Percentiles rank a stretch among this genome's conserved stretches.
Evolutionary conservation across 345 rosid genomes (phyloP).

Genomic region (Arabidopsis arenosa): DNA sequence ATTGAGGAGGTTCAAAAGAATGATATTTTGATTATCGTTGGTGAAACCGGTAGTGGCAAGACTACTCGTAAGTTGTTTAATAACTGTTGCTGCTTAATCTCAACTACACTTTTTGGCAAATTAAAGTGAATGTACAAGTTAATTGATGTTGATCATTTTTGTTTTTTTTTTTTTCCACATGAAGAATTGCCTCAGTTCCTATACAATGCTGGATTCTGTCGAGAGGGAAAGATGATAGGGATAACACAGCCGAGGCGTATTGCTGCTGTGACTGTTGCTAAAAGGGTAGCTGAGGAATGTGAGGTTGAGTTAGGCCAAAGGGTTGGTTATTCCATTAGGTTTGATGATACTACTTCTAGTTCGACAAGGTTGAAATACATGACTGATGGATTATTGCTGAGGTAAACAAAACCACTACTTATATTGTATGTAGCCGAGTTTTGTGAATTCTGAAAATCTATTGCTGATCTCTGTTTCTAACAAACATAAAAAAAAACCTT

Average conservation of each 20-base stretch:
- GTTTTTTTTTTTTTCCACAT: constrained; percentile 31
- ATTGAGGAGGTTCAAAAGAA: constrained; percentile 72
- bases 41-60: constrained; percentile 98
- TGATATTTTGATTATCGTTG: constrained; percentile 77
- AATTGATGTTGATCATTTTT: background rate
- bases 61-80: constrained; percentile 72
- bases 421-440: background rate
- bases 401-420: constrained; percentile 49
- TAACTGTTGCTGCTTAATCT: background rate
- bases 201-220: constrained; percentile 73
- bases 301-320: constrained; percentile 74
- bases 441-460: background rate
- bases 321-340: constrained; percentile 89
- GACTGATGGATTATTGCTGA: constrained; percentile 87
- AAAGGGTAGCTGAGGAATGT: constrained; percentile 88
- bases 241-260: constrained; percentile 93
- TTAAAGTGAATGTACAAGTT: background rate
- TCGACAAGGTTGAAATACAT: constrained; percentile 83
- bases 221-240: constrained; percentile 73
- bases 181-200: constrained; percentile 92
- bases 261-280: constrained; percentile 90
- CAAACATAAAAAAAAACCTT: background rate
- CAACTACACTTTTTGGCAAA: background rate
- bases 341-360: constrained; percentile 73
- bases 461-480: constrained; percentile 16